phyloP scores from a whole-genome alignment of 2,329 filamentous ascomycete genomes.

The Plectosphaerella cucumerina region DNA sequence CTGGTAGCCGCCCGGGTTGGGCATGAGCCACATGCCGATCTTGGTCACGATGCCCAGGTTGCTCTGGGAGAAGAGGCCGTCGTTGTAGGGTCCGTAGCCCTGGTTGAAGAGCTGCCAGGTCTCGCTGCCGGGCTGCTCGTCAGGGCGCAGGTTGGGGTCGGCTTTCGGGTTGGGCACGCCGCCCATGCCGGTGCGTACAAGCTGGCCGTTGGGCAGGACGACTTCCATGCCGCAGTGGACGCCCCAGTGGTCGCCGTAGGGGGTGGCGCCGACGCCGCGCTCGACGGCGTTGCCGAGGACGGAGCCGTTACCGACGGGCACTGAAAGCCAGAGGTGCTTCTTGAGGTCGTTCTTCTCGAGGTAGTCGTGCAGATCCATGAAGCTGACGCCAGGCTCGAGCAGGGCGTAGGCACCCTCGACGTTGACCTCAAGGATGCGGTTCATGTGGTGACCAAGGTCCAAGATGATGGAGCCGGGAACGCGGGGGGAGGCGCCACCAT shows the following conservation, averaged over 20 bases:
- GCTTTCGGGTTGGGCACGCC: constrained; percentile 14
- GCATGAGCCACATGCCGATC: constrained; percentile 50
- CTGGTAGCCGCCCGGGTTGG: constrained; percentile 44
- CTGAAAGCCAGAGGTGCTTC: constrained; percentile 38
- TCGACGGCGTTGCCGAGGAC: constrained; percentile 43
- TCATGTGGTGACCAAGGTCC: constrained; percentile 37
- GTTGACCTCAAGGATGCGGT: constrained; percentile 31
- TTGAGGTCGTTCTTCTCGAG: constrained; percentile 29
- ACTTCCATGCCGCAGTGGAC: constrained; percentile 38
- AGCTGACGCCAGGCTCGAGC: constrained; percentile 38
- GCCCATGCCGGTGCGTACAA: constrained; percentile 37
- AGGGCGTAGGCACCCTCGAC: constrained; percentile 32
- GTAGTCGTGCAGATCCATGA: constrained; percentile 26
- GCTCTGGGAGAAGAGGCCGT: constrained; percentile 43
- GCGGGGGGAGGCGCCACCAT: constrained; percentile 37
- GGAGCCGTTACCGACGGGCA: constrained; percentile 37
- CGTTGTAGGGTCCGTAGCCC: constrained; percentile 32
- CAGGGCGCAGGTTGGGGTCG: constrained; percentile 4
- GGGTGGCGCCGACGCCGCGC: constrained; percentile 41
- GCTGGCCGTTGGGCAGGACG: constrained; percentile 34
- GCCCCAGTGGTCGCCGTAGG: constrained; percentile 38
- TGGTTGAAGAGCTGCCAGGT: constrained; percentile 38
- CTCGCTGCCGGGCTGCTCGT: constrained; percentile 26
- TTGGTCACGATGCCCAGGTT: constrained; percentile 49
- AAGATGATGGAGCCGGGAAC: constrained; percentile 37